Conservation (phyloP, 495 filamentous ascomycete genomes). For the Daldinia vernicosa region DNA sequence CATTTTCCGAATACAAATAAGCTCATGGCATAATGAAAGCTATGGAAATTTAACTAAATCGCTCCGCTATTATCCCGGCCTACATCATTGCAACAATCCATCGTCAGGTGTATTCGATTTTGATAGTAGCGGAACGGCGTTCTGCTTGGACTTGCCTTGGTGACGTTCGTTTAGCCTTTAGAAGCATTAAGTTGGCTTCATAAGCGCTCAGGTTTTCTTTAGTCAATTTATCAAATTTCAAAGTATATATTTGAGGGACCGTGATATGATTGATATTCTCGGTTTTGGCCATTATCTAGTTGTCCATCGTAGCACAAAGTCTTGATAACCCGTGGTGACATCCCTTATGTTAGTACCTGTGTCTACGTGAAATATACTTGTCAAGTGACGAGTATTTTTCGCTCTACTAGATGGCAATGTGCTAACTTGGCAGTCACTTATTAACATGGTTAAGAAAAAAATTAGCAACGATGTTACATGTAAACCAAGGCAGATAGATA, state of each 20-base stretch:
- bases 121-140: conserved; percentile 8
- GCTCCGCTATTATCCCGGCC: background rate
- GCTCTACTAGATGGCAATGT: no score
- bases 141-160: conserved; percentile 19
- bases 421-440: no score
- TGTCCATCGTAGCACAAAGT: background rate
- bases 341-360: background rate
- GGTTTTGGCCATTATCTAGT: background rate
- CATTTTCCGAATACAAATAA: background rate
- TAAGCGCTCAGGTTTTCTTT: conserved; percentile 28
- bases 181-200: conserved; percentile 22
- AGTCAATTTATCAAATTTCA: conserved; percentile 42
- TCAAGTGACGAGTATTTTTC: no score
- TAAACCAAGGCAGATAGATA: no score
- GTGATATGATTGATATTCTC: background rate
- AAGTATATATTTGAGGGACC: background rate
- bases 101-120: background rate
- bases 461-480: no score
- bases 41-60: background rate
- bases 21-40: background rate
- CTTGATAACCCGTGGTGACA: background rate
- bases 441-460: no score
- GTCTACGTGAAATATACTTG: no score
- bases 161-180: conserved; percentile 16
- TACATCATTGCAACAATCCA: background rate